Percentiles rank a stretch among this genome's conserved stretches.
Evolutionary conservation across 2,329 filamentous ascomycete genomes (phyloP).

Genomic region (Aspergillus costaricaensis): DNA sequence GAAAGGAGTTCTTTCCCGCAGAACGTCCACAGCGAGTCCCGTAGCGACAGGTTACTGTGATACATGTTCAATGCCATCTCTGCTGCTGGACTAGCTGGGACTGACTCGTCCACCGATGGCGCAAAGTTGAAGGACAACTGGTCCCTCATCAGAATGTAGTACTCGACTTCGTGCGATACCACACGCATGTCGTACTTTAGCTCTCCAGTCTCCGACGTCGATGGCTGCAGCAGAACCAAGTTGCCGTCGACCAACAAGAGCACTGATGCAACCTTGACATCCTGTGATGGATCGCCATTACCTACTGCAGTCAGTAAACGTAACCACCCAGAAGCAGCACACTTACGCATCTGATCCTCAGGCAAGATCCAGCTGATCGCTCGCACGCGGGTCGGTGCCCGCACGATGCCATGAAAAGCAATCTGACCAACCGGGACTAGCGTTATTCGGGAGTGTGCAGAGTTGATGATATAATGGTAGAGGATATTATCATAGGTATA

Average conservation of each 20-base stretch:
- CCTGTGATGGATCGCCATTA: conserved; percentile 91
- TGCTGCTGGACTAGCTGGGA: conserved; percentile 53
- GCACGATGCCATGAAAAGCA: conserved; percentile 92
- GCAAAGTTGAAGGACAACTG: conserved; percentile 60
- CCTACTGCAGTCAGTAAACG: conserved; percentile 41
- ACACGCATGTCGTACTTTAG: conserved; percentile 98
- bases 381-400: conserved; percentile 87
- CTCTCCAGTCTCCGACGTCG: conserved; percentile 75
- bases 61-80: conserved; percentile 48
- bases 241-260: conserved; percentile 97
- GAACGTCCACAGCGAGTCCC: conserved; percentile 92
- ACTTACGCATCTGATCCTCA: conserved; percentile 75
- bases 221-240: conserved; percentile 86
- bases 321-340: not conserved
- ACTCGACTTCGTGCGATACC: conserved; percentile 93
- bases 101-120: conserved; percentile 48
- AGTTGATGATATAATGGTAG: conserved; percentile 87
- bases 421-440: conserved; percentile 97
- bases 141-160: conserved; percentile 89
- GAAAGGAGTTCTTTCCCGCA: conserved; percentile 82
- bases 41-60: conserved; percentile 59
- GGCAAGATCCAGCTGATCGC: conserved; percentile 95
- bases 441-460: conserved; percentile 69
- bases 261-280: conserved; percentile 90
- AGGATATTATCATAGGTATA: conserved; percentile 97